Percentiles rank a stretch among this genome's conserved stretches.
phyloP scores from a whole-genome alignment of 768 basidiomycete species.

The Mycena crocata region DNA sequence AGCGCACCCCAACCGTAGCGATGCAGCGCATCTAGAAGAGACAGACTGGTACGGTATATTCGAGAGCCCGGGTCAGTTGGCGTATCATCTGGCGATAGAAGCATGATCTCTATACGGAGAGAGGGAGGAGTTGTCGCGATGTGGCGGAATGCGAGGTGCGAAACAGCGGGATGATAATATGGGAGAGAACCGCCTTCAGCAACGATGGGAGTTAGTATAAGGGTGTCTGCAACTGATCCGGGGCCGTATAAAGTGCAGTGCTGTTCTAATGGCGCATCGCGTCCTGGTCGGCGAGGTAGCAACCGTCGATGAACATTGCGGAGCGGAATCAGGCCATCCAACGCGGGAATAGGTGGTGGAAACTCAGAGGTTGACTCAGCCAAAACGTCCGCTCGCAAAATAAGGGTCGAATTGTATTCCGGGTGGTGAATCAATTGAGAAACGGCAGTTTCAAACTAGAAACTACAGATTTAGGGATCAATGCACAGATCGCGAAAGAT shows the following conservation, averaged over 20 bases:
- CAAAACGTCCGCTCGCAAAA: constrained; percentile 83
- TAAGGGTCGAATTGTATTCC: constrained; percentile 92
- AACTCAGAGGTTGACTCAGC: constrained; percentile 50
- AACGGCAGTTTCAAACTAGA: constrained; percentile 78
- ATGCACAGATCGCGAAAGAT: neutral
- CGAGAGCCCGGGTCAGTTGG: constrained; percentile 68
- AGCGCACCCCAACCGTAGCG: constrained; percentile 90
- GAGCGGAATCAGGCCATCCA: constrained; percentile 53
- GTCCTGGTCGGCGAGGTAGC: constrained; percentile 80
- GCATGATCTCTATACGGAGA: constrained; percentile 70
- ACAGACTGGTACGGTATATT: constrained; percentile 83
- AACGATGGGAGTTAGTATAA: constrained; percentile 73
- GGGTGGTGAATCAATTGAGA: constrained; percentile 87
- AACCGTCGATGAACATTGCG: constrained; percentile 74
- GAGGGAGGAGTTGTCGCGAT: constrained; percentile 47
- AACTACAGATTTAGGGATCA: constrained; percentile 21
- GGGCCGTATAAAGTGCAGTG: constrained; percentile 78
- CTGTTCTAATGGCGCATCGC: constrained; percentile 82
- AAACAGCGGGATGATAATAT: constrained; percentile 91
- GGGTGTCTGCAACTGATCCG: constrained; percentile 41
- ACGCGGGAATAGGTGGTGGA: constrained; percentile 46
- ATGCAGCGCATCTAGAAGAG: constrained; percentile 84
- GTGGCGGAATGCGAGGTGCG: constrained; percentile 86
- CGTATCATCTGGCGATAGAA: constrained; percentile 53
- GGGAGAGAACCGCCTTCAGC: constrained; percentile 65